Percentiles rank a stretch among this genome's conserved stretches.
Conservation (phyloP, 2,329 filamentous ascomycete species). For the Colletotrichum sp. region DNA sequence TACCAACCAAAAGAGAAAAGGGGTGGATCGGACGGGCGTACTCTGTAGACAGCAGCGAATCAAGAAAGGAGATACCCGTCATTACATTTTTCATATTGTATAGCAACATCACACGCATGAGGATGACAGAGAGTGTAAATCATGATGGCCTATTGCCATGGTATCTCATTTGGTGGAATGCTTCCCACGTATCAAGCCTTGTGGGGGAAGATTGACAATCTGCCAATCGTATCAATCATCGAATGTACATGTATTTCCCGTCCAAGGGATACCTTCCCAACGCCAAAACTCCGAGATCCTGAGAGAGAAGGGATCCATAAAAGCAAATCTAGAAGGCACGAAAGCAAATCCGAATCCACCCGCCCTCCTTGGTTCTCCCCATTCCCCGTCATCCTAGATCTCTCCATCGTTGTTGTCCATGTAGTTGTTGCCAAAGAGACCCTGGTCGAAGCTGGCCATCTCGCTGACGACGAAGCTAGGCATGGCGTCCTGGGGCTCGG, state of each 20-base stretch:
- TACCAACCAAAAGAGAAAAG: not conserved
- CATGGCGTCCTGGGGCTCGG: not conserved
- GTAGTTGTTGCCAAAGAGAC: conserved; percentile 18
- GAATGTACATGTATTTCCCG: not conserved
- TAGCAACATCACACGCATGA: not conserved
- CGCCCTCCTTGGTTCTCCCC: not conserved
- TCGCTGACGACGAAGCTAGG: conserved; percentile 3
- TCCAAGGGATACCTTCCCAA: conserved; percentile 1
- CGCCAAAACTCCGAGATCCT: not conserved
- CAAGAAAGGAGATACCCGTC: conserved; percentile 11
- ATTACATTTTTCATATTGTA: not conserved
- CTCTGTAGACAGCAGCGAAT: not conserved
- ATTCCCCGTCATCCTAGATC: conserved; percentile 26
- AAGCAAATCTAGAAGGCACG: not conserved
- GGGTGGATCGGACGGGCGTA: not conserved
- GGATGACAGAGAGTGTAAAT: not conserved
- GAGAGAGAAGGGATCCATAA: not conserved
- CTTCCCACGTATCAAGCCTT: not conserved
- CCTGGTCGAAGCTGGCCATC: not conserved
- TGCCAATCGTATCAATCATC: not conserved
- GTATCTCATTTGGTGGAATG: not conserved
- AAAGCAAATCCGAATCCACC: not conserved
- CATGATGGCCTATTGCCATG: conserved; percentile 5
- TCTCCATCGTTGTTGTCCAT: conserved; percentile 37
- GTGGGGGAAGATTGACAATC: not conserved